Conservation (phyloP, 208 protist species). For the Trypanosoma lewisi region DNA sequence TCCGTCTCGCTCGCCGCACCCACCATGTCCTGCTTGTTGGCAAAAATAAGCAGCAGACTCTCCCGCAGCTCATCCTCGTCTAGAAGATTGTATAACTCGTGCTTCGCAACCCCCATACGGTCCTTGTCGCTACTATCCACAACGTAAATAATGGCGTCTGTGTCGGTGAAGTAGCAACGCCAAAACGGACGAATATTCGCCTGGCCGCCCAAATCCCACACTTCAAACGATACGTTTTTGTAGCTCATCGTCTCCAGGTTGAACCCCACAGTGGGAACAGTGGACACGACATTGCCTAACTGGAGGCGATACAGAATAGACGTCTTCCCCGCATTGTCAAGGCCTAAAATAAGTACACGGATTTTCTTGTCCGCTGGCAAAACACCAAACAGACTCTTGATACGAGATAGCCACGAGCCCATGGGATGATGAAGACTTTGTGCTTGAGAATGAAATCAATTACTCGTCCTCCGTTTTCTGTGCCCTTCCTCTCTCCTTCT, state of each 20-base stretch:
- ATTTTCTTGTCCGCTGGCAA: constrained; percentile 86
- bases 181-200: constrained; percentile 96
- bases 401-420: constrained; percentile 54
- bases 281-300: constrained; percentile 96
- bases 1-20: constrained; percentile 64
- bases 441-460: too few species aligned
- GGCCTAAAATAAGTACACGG: constrained; percentile 92
- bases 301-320: constrained; percentile 98
- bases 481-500: not conserved
- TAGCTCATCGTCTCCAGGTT: constrained; percentile 98
- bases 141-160: constrained; percentile 93
- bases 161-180: constrained; percentile 97
- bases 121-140: constrained; percentile 93
- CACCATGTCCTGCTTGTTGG: constrained; percentile 95
- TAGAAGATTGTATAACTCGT: constrained; percentile 86
- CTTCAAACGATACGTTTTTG: constrained; percentile 98
- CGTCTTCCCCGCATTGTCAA: constrained; percentile 97
- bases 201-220: constrained; percentile 98
- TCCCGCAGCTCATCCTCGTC: constrained; percentile 87
- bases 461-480: not conserved
- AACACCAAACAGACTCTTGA: constrained; percentile 51
- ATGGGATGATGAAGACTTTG: constrained; percentile 20
- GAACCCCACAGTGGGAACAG: constrained; percentile 97
- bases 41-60: constrained; percentile 92
- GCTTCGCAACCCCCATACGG: constrained; percentile 85